phyloP scores from a whole-genome alignment of 495 filamentous ascomycete genomes.

The Hyaloscypha finlandica region DNA sequence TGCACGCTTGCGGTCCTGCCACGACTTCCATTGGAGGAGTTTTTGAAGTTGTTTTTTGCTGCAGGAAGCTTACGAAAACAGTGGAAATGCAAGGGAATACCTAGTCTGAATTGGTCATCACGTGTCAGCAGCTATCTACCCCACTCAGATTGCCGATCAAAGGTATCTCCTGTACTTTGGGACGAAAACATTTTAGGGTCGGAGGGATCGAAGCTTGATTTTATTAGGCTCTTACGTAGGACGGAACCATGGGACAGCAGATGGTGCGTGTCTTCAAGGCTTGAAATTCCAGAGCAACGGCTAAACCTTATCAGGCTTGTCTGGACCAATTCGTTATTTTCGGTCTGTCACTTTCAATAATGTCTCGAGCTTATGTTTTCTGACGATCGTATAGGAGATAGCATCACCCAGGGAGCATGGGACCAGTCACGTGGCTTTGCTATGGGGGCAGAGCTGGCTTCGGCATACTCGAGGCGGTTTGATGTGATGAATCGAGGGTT shows the following conservation, averaged over 20 bases:
- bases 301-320: conserved; percentile 11
- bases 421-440: conserved; percentile 57
- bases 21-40: neutral
- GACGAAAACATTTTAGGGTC: neutral
- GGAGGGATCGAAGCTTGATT: too few relatives aligned
- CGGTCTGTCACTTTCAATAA: conserved; percentile 36
- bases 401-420: conserved; percentile 61
- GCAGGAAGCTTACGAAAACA: neutral
- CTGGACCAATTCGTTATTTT: conserved; percentile 56
- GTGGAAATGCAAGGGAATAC: neutral
- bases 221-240: neutral
- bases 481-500: conserved; percentile 68
- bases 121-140: neutral
- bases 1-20: neutral
- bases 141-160: neutral
- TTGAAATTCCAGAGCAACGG: neutral
- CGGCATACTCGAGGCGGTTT: conserved; percentile 59
- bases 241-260: neutral
- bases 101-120: neutral
- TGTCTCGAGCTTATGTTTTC: neutral
- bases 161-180: neutral
- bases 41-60: neutral
- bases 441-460: conserved; percentile 54
- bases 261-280: conserved; percentile 4
- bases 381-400: conserved; percentile 45